Conservation (phyloP, 176 grass and related monocot species). For the Panicum miliaceum region DNA sequence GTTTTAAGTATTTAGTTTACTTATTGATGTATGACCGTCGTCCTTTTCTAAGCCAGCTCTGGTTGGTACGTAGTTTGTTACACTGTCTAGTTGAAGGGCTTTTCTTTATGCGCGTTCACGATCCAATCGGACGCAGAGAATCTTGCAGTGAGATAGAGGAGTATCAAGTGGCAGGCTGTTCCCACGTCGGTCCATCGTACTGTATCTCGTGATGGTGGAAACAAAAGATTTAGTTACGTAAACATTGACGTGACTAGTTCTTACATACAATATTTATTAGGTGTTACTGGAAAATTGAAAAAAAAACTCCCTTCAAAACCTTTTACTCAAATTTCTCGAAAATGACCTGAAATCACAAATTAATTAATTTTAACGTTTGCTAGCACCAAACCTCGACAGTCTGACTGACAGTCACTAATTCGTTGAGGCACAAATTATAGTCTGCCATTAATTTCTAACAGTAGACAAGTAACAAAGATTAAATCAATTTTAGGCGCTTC, state of each 20-base stretch:
- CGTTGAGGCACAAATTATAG: not conserved
- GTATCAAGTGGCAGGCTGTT: not conserved
- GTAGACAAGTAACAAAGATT: too few species aligned
- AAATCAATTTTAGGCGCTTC: too few species aligned
- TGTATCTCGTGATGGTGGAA: not conserved
- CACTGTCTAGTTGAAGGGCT: not conserved
- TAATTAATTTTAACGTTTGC: not conserved
- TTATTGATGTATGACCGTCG: not conserved
- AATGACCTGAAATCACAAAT: not conserved
- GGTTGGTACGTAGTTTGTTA: constrained; percentile 24
- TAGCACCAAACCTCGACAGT: not conserved
- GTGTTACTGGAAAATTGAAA: not conserved
- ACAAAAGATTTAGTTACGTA: constrained; percentile 22
- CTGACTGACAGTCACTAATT: not conserved
- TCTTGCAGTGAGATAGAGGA: constrained; percentile 8
- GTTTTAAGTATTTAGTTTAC: not conserved
- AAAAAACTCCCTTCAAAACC: not conserved
- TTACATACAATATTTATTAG: not conserved
- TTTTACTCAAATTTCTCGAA: not conserved
- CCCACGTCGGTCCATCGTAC: not conserved
- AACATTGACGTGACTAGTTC: constrained; percentile 21
- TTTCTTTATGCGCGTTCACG: not conserved
- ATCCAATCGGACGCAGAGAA: not conserved
- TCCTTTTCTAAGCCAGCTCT: not conserved
- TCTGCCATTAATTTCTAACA: too few species aligned